Evolutionary conservation across 257 asterid species (phyloP).

Genomic region (Solanum clarkiae): DNA sequence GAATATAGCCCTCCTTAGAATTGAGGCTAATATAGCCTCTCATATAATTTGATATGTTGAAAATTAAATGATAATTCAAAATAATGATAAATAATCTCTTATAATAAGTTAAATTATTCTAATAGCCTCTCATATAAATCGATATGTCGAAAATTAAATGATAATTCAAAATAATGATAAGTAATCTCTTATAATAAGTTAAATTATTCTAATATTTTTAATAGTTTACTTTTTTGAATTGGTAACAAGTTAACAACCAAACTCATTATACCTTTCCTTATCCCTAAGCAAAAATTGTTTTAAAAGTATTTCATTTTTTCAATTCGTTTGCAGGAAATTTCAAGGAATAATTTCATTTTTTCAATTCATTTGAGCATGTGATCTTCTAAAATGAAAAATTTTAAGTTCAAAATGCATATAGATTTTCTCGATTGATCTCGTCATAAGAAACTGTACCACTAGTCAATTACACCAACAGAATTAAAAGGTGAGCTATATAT

Average conservation of each 20-base stretch:
- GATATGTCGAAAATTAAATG: background rate
- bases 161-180: background rate
- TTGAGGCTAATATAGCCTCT: background rate
- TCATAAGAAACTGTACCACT: no score
- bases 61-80: background rate
- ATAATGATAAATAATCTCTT: background rate
- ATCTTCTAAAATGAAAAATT: background rate
- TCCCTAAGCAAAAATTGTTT: background rate
- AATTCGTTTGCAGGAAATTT: background rate
- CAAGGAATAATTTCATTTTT: background rate
- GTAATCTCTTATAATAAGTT: background rate
- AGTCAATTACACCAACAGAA: background rate
- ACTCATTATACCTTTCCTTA: background rate
- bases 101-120: background rate
- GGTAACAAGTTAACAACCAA: background rate
- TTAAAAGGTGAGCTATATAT: background rate
- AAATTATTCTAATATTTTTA: background rate
- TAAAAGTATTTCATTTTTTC: background rate
- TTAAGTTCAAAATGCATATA: background rate
- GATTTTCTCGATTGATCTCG: no score
- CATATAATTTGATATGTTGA: background rate
- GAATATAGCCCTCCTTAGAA: background rate
- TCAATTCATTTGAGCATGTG: background rate
- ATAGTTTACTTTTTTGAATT: background rate
- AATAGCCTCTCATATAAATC: no score